These are phyloP conservation scores for Zymoseptoria brevis DNA, from an alignment of 2,329 filamentous ascomycete genomes.

Conservation along the genomic window DNA sequence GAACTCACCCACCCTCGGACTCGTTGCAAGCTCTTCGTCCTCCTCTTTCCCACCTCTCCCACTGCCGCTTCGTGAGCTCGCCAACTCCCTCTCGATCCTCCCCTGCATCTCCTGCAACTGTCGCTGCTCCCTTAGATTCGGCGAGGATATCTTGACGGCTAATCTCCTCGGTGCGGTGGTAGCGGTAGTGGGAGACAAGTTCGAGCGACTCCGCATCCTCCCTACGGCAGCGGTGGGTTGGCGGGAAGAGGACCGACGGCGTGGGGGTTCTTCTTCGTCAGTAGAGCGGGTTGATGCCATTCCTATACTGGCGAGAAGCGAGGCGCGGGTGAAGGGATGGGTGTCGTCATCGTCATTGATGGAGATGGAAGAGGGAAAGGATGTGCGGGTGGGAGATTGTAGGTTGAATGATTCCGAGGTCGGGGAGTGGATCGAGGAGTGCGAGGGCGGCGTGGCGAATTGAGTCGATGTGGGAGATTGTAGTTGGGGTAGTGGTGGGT, in stretches of 20 bases:
- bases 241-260: conserved; percentile 12
- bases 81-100: conserved; percentile 24
- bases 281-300: conserved; percentile 28
- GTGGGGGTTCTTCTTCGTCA: conserved; percentile 16
- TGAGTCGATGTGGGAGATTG: conserved; percentile 19
- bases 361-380: conserved; percentile 28
- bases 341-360: not conserved
- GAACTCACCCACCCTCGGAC: conserved; percentile 64
- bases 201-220: not conserved
- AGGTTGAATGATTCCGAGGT: not conserved
- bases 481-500: not conserved
- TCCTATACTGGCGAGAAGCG: conserved; percentile 28
- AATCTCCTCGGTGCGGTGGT: conserved; percentile 12
- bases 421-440: conserved; percentile 26
- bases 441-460: conserved; percentile 30
- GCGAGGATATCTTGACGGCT: conserved; percentile 25
- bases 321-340: conserved; percentile 27
- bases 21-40: conserved; percentile 51
- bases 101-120: conserved; percentile 28
- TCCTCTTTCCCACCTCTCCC: not conserved
- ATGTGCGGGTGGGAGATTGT: conserved; percentile 33
- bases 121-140: conserved; percentile 27
- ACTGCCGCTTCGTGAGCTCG: not conserved
- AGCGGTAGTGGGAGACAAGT: not conserved
- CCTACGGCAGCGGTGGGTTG: not conserved